These are phyloP conservation scores for Ustilago nuda DNA, from an alignment of 1,284 basidiomycete genomes.

Conservation along the genomic window DNA sequence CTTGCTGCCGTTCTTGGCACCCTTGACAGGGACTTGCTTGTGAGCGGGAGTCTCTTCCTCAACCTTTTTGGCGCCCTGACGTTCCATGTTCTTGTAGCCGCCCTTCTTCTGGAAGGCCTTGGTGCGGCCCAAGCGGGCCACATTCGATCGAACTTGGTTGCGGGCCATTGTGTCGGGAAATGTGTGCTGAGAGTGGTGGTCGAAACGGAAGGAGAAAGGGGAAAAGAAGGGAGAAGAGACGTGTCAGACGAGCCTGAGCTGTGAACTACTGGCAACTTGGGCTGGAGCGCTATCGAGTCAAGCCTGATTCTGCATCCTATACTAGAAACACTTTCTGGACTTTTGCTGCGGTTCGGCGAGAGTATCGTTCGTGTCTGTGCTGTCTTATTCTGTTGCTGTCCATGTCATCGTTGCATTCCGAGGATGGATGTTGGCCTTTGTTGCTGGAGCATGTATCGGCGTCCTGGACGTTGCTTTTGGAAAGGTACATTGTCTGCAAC, in stretches of 20 bases:
- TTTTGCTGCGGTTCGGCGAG: no score
- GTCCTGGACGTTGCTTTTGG: no score
- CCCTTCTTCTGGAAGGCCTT: slow-evolving; percentile 81
- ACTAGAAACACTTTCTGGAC: background rate
- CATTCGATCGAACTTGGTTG: slow-evolving; percentile 79
- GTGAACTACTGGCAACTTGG: background rate
- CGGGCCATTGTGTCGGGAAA: slow-evolving; percentile 80
- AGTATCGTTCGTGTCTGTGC: no score
- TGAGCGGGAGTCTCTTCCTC: slow-evolving; percentile 72
- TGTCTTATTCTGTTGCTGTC: no score
- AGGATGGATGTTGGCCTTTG: no score
- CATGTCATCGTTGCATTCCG: no score
- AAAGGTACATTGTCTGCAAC: no score
- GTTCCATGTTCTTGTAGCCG: slow-evolving; percentile 79
- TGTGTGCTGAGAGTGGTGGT: slow-evolving; percentile 36
- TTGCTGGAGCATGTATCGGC: no score
- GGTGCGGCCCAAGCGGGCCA: slow-evolving; percentile 77
- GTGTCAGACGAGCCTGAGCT: slow-evolving; percentile 25
- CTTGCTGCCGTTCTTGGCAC: slow-evolving; percentile 90
- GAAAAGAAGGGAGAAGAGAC: background rate
- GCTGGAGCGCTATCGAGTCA: background rate
- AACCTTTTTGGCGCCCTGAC: slow-evolving; percentile 75
- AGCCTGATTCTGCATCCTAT: background rate
- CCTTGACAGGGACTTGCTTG: slow-evolving; percentile 86
- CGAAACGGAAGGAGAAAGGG: background rate